A percentile compares a stretch with the other conserved stretches of the same genome.
Evolutionary conservation across 371 early-diverging fungal species (phyloP).

Genomic region (Mucor indicus): DNA sequence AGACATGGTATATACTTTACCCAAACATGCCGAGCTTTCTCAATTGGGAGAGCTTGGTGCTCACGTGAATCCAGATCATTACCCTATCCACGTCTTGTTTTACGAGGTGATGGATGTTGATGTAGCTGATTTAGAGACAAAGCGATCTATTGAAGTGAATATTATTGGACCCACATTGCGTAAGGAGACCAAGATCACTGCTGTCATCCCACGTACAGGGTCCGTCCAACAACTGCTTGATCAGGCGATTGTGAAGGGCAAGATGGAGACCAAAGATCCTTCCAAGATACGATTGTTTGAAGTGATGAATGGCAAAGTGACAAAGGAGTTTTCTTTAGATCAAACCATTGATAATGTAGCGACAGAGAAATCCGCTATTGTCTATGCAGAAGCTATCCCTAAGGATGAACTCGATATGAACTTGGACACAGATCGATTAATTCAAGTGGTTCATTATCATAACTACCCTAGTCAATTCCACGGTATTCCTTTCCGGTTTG

Average conservation of each 20-base stretch:
- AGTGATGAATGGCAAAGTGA: slow-evolving; percentile 36
- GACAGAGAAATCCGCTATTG: slow-evolving; percentile 16
- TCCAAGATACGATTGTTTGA: slow-evolving; percentile 41
- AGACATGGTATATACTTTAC: slow-evolving; percentile 17
- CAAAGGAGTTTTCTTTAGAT: slow-evolving; percentile 30
- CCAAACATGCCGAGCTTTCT: no score
- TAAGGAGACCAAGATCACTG: slow-evolving; percentile 42
- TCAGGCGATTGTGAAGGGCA: slow-evolving; percentile 53
- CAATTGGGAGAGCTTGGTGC: slow-evolving; percentile 11
- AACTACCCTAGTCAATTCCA: slow-evolving; percentile 67
- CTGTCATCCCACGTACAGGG: slow-evolving; percentile 59
- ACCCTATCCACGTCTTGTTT: slow-evolving; percentile 33
- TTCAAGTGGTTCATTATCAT: slow-evolving; percentile 75
- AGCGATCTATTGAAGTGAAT: slow-evolving; percentile 55
- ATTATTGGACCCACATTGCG: slow-evolving; percentile 43
- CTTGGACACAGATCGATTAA: slow-evolving; percentile 44
- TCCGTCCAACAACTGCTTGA: slow-evolving; percentile 60
- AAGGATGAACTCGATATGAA: slow-evolving; percentile 55
- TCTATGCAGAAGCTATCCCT: slow-evolving; percentile 55
- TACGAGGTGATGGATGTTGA: slow-evolving; percentile 81
- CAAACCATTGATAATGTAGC: slow-evolving; percentile 43
- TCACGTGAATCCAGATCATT: slow-evolving; percentile 7
- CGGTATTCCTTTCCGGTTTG: slow-evolving; percentile 81
- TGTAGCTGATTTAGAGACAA: slow-evolving; percentile 77
- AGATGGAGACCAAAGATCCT: slow-evolving; percentile 27